Evolutionary conservation across 495 filamentous ascomycete genomes (phyloP).

Genomic region (Tirmania nivea): DNA sequence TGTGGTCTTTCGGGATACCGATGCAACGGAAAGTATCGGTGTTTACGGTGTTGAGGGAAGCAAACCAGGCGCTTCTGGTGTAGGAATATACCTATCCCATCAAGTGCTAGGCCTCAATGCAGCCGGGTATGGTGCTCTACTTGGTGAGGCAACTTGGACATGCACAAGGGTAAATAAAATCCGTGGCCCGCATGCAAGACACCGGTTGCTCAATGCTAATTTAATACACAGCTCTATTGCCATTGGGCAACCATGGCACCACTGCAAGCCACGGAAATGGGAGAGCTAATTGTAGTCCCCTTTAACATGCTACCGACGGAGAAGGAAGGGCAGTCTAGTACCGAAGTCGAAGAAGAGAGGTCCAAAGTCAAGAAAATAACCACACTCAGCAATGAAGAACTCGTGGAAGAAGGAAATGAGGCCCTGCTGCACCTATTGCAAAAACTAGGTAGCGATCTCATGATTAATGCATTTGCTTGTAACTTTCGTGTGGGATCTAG

Average conservation of each 20-base stretch:
- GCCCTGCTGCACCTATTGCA: constrained; percentile 21
- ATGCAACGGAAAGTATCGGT: too few species aligned
- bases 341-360: constrained; percentile 9
- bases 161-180: too few species aligned
- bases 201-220: constrained; percentile 19
- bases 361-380: constrained; percentile 18
- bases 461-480: constrained; percentile 27
- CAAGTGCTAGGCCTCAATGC: too few species aligned
- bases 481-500: constrained; percentile 24
- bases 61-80: too few species aligned
- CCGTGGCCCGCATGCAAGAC: too few species aligned
- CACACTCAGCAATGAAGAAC: constrained; percentile 22
- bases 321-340: constrained; percentile 8
- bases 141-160: too few species aligned
- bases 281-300: constrained; percentile 25
- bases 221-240: constrained; percentile 21
- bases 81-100: too few species aligned
- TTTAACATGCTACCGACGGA: constrained; percentile 26
- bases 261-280: too few species aligned
- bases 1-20: too few species aligned
- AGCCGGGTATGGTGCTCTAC: too few species aligned
- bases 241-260: constrained; percentile 10
- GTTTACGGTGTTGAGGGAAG: too few species aligned
- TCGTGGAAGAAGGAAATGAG: constrained; percentile 17
- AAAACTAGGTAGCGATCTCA: constrained; percentile 26